A percentile compares a stretch with the other conserved stretches of the same genome.
These are phyloP conservation scores for Cryphonectria japonica DNA, from an alignment of 2,329 filamentous ascomycete genomes.

Conservation along the genomic window DNA sequence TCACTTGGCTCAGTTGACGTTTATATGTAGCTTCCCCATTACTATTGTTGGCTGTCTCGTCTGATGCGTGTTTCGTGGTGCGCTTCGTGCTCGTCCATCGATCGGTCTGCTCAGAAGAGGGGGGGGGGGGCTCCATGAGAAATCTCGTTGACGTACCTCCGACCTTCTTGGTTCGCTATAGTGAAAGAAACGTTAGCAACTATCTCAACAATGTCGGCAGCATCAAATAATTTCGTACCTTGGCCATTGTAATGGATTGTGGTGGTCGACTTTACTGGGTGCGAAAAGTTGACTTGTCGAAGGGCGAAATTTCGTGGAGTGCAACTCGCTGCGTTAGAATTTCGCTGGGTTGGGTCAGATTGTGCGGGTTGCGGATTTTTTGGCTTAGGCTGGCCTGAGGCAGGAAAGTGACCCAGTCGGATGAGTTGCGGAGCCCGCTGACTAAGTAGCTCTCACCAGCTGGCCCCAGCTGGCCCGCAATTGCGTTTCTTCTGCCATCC, in stretches of 20 bases:
- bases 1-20: neutral
- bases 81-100: constrained; percentile 26
- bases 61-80: neutral
- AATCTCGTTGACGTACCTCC: constrained; percentile 29
- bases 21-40: neutral
- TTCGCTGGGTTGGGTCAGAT: constrained; percentile 24
- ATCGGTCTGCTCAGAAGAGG: constrained; percentile 14
- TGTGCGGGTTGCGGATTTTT: constrained; percentile 27
- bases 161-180: constrained; percentile 83
- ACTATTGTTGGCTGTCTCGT: neutral
- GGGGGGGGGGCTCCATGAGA: constrained; percentile 6
- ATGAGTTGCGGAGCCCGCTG: neutral
- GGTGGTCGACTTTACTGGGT: constrained; percentile 29
- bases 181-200: constrained; percentile 8
- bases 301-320: constrained; percentile 21
- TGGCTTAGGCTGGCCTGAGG: constrained; percentile 25
- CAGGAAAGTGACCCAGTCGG: constrained; percentile 13
- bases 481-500: neutral
- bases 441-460: neutral
- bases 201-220: neutral
- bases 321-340: constrained; percentile 22
- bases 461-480: neutral
- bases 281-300: constrained; percentile 28
- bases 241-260: constrained; percentile 29
- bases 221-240: constrained; percentile 19